A percentile compares a stretch with the other conserved stretches of the same genome.
Evolutionary conservation across 2,329 filamentous ascomycete species (phyloP).

Genomic region (Colletotrichum noveboracense): DNA sequence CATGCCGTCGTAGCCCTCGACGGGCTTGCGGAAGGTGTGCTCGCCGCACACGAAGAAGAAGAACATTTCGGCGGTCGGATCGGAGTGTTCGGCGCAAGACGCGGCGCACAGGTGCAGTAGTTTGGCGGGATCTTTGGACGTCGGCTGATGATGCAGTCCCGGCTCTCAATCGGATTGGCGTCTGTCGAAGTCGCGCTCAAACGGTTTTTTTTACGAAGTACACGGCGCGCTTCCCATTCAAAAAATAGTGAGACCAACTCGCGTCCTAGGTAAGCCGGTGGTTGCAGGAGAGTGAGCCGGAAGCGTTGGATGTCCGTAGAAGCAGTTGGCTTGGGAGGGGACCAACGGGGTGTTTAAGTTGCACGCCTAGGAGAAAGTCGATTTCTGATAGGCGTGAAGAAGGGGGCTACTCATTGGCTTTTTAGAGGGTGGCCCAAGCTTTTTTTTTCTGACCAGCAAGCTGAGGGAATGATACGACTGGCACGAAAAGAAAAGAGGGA

Average conservation of each 20-base stretch:
- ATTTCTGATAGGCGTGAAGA: not conserved
- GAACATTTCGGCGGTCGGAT: slow-evolving; percentile 50
- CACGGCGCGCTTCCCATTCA: not conserved
- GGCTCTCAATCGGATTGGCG: not conserved
- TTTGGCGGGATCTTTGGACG: not conserved
- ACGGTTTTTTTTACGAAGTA: not conserved
- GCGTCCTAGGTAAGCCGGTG: not conserved
- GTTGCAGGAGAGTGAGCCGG: not conserved
- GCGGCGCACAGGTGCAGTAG: slow-evolving; percentile 7
- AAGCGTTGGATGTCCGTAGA: not conserved
- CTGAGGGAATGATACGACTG: not conserved
- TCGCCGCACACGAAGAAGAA: slow-evolving; percentile 68
- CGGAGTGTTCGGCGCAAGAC: not conserved
- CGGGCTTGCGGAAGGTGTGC: slow-evolving; percentile 64
- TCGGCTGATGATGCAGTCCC: not conserved
- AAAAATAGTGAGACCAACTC: accelerated
- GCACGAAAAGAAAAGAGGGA: not conserved
- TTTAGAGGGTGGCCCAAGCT: slow-evolving; percentile 13
- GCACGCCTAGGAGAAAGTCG: not conserved
- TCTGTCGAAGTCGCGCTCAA: not conserved
- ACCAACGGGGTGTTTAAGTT: not conserved
- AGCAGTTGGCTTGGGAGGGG: not conserved
- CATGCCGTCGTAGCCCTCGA: slow-evolving; percentile 66
- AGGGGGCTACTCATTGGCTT: not conserved
- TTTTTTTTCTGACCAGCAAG: not conserved